Percentiles rank a stretch among this genome's conserved stretches.
These are phyloP conservation scores for Cryptococcus sp. DNA, from an alignment of 1,284 basidiomycete species.

Conservation along the genomic window DNA sequence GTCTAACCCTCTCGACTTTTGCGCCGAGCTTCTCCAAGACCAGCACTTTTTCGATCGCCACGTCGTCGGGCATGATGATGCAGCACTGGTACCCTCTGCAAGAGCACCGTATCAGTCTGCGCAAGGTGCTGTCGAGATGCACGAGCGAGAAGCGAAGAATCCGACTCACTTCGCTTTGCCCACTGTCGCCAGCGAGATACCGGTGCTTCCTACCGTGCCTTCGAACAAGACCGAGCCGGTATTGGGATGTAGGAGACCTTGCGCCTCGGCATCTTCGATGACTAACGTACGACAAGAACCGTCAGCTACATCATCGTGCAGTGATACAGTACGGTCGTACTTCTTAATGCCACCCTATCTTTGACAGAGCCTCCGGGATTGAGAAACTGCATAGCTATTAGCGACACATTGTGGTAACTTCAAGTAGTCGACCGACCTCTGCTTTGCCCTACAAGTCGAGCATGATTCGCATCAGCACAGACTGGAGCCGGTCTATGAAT, in stretches of 20 bases:
- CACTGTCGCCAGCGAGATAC: constrained; percentile 93
- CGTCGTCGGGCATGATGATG: constrained; percentile 92
- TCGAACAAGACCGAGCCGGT: constrained; percentile 95
- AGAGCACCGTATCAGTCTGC: too few species aligned
- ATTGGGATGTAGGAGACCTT: constrained; percentile 78
- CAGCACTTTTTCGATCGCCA: constrained; percentile 85
- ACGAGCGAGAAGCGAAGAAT: not conserved
- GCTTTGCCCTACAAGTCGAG: constrained; percentile 71
- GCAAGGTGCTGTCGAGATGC: not conserved
- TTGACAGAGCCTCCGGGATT: constrained; percentile 98
- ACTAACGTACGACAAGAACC: constrained; percentile 57
- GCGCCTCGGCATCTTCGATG: constrained; percentile 87
- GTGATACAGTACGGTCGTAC: constrained; percentile 56
- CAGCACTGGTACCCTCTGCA: constrained; percentile 57
- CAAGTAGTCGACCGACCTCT: constrained; percentile 62
- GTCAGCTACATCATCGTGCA: not conserved
- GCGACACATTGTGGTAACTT: not conserved
- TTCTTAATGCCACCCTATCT: constrained; percentile 89
- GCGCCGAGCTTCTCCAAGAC: constrained; percentile 84
- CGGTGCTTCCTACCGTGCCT: constrained; percentile 95
- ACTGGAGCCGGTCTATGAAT: not conserved
- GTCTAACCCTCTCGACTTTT: constrained; percentile 77
- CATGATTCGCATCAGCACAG: not conserved
- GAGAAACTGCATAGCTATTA: constrained; percentile 63
- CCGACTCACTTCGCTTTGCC: constrained; percentile 73